phyloP scores from a whole-genome alignment of 805 yeast genomes.

The Suhomyces xylopsoci region DNA sequence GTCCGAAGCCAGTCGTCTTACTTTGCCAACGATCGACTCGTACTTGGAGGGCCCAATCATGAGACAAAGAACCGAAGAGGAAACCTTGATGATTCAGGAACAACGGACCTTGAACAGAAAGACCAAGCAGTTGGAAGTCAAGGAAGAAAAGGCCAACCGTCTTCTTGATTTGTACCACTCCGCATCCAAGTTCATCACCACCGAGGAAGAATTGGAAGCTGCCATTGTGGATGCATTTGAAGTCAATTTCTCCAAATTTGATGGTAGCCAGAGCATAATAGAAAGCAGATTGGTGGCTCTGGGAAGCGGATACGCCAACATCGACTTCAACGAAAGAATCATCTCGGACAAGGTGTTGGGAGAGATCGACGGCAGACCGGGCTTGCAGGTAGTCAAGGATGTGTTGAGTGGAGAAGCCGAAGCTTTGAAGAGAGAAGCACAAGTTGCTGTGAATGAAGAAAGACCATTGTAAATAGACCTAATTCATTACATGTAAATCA shows the following conservation, averaged over 20 bases:
- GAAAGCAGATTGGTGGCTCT: conserved; percentile 35
- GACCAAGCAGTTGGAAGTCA: conserved; percentile 47
- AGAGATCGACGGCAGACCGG: conserved; percentile 41
- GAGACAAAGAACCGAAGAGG: conserved; percentile 70
- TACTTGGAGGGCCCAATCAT: conserved; percentile 67
- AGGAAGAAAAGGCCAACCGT: conserved; percentile 52
- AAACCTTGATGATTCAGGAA: conserved; percentile 50
- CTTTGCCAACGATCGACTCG: conserved; percentile 76
- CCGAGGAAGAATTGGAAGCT: conserved; percentile 59
- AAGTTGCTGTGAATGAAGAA: conserved; percentile 24
- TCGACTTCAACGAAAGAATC: conserved; percentile 29
- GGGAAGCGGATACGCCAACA: conserved; percentile 25
- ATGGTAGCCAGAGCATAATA: conserved; percentile 29
- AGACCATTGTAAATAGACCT: not conserved
- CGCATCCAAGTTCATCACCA: conserved; percentile 64
- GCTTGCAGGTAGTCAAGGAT: conserved; percentile 36
- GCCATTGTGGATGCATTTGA: conserved; percentile 60
- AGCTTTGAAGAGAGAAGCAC: conserved; percentile 35
- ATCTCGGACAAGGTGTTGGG: conserved; percentile 38
- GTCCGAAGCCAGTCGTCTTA: conserved; percentile 55
- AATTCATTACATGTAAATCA: not conserved
- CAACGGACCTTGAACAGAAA: conserved; percentile 70
- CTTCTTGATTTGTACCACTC: conserved; percentile 72
- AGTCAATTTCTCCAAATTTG: conserved; percentile 34
- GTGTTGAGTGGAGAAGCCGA: conserved; percentile 40